Base-by-base conservation (phyloP, 495 filamentous ascomycete species). In the Cercophora scortea region DNA sequence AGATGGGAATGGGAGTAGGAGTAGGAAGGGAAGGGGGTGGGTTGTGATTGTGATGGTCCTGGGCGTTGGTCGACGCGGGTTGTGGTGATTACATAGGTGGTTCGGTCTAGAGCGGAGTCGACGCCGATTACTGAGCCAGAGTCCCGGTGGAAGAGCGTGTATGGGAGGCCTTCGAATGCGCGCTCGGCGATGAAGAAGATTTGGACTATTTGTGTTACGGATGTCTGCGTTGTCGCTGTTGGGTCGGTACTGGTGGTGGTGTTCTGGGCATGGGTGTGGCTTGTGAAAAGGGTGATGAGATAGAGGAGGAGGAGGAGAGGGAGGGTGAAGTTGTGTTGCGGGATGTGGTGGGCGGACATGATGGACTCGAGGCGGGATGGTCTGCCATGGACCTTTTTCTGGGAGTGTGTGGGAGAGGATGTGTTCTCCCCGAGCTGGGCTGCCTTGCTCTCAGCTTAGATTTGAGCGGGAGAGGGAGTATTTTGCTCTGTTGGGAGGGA, bases 121-220 rank as follows among this genome's bases (percentile, higher is more conserved):
- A 60, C 51, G 17, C 47, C 51, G 18, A 63, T 12, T 19, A 65
- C 54, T n/a, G 49, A 51, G 41, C 60, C 63, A 2, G 51, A 55
- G 44, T 42, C 60, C 9, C 53, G 50, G 46, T 63, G 57, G 32
- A 58, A 49, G 7, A 61, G 25, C 32, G 58, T 60, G 52, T 61
- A 61, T 2, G 59, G 61, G 13, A 62, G 50, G 36, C 61, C 59
- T 33, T 63, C 58, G 48, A 55, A 56, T 32, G 41, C 57, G 4
- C 57, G 56, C 45, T 62, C 61, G 55, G 56, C 53, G 48, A 64
- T 50, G 57, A 56, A 66, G 55, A 64, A 65, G 46, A 66, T 43
- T 15, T 55, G 53, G 33, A 64, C 52, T 0, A 62, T 45, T 25
- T 36, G 47, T 38, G 58, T 59, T 8, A 57, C 8, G 12, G 18